Conservation (phyloP, 129 eudicot genomes). For the Daucus carota region DNA sequence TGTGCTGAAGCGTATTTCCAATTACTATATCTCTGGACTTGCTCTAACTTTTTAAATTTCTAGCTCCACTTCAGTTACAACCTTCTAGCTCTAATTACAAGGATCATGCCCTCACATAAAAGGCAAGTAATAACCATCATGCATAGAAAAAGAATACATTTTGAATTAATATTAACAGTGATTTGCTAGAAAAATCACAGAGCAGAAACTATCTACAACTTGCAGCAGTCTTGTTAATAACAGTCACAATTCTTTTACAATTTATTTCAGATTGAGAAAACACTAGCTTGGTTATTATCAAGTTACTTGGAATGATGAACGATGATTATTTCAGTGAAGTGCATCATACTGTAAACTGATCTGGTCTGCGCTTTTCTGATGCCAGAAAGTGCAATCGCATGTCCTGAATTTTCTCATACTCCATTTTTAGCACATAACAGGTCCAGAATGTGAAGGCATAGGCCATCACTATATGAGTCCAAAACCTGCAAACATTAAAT, state of each 20-base stretch:
- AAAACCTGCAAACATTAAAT: slow-evolving; percentile 52
- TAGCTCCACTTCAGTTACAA: background rate
- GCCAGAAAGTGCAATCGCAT: slow-evolving; percentile 93
- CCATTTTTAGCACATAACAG: slow-evolving; percentile 54
- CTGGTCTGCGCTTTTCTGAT: slow-evolving; percentile 91
- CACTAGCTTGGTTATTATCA: background rate
- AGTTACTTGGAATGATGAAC: background rate
- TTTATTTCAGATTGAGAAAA: background rate
- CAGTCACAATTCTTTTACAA: background rate
- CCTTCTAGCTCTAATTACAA: background rate
- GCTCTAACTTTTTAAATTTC: background rate
- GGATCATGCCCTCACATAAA: background rate
- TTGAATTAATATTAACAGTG: background rate
- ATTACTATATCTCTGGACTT: background rate
- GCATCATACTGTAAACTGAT: slow-evolving; percentile 78
- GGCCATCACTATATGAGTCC: slow-evolving; percentile 80
- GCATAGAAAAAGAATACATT: background rate
- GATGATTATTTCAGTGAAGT: background rate
- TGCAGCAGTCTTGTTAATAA: background rate
- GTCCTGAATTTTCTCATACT: slow-evolving; percentile 57
- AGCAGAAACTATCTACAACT: background rate
- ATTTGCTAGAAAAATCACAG: background rate
- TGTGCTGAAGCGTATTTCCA: background rate
- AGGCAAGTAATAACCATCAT: background rate
- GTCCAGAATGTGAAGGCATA: slow-evolving; percentile 92